Evolutionary conservation across 2,329 filamentous ascomycete species (phyloP), one percentile per base, ranked within the genome.

Genomic region (Diaporthe citri): DNA sequence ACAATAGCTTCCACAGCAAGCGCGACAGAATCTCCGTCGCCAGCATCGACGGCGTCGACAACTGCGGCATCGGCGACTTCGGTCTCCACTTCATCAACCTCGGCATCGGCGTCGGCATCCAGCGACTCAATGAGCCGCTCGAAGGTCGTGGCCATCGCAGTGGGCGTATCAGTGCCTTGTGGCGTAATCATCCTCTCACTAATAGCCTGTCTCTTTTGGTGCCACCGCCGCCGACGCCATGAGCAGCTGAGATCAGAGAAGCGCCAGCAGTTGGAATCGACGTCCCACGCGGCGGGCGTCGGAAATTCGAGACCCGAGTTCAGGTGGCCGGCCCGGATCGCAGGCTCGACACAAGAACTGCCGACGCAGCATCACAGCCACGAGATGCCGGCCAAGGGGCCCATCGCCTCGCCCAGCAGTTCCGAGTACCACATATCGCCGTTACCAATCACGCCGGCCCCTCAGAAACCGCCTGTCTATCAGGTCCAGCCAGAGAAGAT

Each of bases 321-420:
- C 28, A 67, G 56, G 8, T 76, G 75, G 75, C 72, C 72, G 17
- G 36, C 67, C 25, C 69, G 75, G 25, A 74, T 74, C 22, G 56
- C 66, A 46, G 72, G 43, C 1, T 34, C 67, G 4, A 22, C 55
- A 12, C 22, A 25, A 46, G 60, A 64, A 31, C 46, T 74, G 55
- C 52, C 74, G 46, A 72, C 67, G n/a, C 72, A 69, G 20, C 39
- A 69, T 28, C 67, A 72, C 17, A 39, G 31, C 41, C 72, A 57
- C 59, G 39, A 55, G 60, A 25, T 71, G 46, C 59, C 60, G 20
- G 69, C 66, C 25, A 74, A 74, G 69, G 69, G 59, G 28, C 3
- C 62, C 31, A 25, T 69, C 22, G 48, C 41, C 28, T 69, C 72
- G 25, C 75, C 75, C 52, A 72, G 52, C 36, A 72, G 62, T n/a